These are phyloP conservation scores for Camellia granthamiana DNA, from an alignment of 148 eudicot genomes.

Conservation along the genomic window DNA sequence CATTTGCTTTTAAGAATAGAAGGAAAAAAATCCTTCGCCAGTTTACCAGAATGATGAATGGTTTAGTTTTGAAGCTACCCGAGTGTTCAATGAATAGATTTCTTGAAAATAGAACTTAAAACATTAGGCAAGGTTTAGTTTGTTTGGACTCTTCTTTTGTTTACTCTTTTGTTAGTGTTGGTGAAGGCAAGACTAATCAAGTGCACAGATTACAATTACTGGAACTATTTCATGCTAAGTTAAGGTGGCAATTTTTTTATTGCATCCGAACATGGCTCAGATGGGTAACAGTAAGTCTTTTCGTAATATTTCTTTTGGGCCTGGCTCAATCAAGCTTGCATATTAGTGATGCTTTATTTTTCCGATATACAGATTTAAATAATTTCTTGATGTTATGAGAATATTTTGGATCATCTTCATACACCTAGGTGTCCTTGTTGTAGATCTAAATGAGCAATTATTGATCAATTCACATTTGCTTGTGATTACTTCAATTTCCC, in stretches of 20 bases:
- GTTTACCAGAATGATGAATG: neutral
- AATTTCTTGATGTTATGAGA: neutral
- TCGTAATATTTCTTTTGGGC: neutral
- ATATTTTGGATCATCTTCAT: conserved; percentile 1
- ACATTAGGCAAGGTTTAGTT: neutral
- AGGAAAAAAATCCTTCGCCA: neutral
- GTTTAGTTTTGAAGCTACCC: neutral
- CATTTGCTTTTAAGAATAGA: neutral
- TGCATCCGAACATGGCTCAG: neutral
- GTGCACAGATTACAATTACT: neutral
- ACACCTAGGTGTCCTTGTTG: neutral
- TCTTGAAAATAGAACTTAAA: neutral
- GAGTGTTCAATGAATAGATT: neutral
- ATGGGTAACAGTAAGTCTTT: conserved; percentile 9
- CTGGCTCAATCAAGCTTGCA: neutral
- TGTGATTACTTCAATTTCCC: neutral
- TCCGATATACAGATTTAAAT: neutral
- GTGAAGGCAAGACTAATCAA: conserved; percentile 11
- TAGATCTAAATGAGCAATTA: neutral
- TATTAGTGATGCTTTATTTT: neutral
- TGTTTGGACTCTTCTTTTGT: neutral
- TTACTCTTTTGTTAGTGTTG: neutral
- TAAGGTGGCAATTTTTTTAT: neutral
- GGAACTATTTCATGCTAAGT: neutral
- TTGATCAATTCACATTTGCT: neutral